phyloP scores from a whole-genome alignment of 805 yeast genomes.

The Starmerella riodocensis region DNA sequence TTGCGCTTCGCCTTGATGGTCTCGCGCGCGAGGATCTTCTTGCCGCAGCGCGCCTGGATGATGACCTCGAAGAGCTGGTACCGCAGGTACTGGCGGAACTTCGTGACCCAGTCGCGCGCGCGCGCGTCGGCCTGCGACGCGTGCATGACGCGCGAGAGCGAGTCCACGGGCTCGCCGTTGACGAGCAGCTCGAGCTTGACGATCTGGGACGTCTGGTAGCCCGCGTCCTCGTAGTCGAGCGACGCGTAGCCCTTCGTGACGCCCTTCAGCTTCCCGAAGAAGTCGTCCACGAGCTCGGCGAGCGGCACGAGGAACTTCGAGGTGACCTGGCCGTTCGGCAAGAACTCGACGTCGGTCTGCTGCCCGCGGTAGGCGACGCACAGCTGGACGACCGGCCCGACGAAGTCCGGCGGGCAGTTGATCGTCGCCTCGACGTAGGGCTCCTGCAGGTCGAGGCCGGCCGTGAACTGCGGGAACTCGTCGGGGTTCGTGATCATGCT shows the following conservation, averaged over 20 bases:
- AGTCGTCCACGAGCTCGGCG: conserved; percentile 84
- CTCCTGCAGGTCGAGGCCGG: conserved; percentile 34
- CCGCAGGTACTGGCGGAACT: conserved; percentile 64
- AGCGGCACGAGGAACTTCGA: conserved; percentile 72
- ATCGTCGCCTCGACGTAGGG: conserved; percentile 84
- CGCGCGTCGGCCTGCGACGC: conserved; percentile 54
- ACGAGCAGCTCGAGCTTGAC: conserved; percentile 80
- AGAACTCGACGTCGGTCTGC: conserved; percentile 64
- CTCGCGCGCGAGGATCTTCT: conserved; percentile 74
- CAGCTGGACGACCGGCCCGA: conserved; percentile 74
- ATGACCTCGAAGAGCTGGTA: conserved; percentile 85
- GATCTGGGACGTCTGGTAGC: conserved; percentile 65
- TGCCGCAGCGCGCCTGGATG: conserved; percentile 76
- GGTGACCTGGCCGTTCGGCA: conserved; percentile 68
- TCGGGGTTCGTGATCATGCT: conserved; percentile 75
- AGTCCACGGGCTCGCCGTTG: conserved; percentile 82
- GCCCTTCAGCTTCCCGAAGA: conserved; percentile 85
- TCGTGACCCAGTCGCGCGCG: conserved; percentile 72
- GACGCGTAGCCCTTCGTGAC: conserved; percentile 87
- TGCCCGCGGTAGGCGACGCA: conserved; percentile 76
- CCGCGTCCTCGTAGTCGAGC: conserved; percentile 86
- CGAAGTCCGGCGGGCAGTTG: conserved; percentile 79
- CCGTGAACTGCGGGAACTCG: conserved; percentile 59
- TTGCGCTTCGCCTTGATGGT: conserved; percentile 87
- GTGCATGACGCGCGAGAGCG: conserved; percentile 83